Conservation (phyloP, 495 filamentous ascomycete species). For the Xylaria scruposa region DNA sequence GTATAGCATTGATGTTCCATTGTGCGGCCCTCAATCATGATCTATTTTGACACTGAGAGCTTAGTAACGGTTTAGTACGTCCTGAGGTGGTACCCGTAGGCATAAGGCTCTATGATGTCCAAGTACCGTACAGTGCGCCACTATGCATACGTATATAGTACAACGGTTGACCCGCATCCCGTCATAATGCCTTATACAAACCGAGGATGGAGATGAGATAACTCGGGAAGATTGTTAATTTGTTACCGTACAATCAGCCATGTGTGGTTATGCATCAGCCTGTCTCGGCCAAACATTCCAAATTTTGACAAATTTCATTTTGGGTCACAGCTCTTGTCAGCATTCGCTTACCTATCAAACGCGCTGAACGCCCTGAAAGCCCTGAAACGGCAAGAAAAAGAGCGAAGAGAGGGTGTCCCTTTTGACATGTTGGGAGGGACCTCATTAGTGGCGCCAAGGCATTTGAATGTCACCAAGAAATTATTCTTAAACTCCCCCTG, state of each 20-base stretch:
- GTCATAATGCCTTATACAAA: slow-evolving; percentile 12
- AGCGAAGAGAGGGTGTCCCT: background rate
- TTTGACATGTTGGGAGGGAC: slow-evolving; percentile 5
- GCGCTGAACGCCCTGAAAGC: background rate
- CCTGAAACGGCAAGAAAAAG: background rate
- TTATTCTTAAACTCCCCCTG: slow-evolving; percentile 24
- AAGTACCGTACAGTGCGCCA: background rate
- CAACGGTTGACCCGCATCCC: slow-evolving; percentile 1
- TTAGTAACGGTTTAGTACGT: background rate
- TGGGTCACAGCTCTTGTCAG: slow-evolving; percentile 14
- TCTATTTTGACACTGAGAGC: background rate
- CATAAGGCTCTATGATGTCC: background rate
- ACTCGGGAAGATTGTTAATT: slow-evolving; percentile 2
- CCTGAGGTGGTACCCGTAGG: background rate
- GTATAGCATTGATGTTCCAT: background rate
- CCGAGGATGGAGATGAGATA: slow-evolving; percentile 18
- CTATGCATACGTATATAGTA: background rate
- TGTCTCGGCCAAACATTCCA: slow-evolving; percentile 15
- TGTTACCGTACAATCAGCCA: slow-evolving; percentile 18
- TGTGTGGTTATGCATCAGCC: slow-evolving; percentile 3
- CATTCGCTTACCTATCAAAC: slow-evolving; percentile 21
- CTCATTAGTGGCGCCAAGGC: slow-evolving; percentile 26
- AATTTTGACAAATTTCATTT: slow-evolving; percentile 28
- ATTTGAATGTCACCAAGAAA: background rate
- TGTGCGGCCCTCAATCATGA: background rate